These are phyloP conservation scores for Trebouxia sp. DNA, from an alignment of 139 green algal species.

Conservation along the genomic window DNA sequence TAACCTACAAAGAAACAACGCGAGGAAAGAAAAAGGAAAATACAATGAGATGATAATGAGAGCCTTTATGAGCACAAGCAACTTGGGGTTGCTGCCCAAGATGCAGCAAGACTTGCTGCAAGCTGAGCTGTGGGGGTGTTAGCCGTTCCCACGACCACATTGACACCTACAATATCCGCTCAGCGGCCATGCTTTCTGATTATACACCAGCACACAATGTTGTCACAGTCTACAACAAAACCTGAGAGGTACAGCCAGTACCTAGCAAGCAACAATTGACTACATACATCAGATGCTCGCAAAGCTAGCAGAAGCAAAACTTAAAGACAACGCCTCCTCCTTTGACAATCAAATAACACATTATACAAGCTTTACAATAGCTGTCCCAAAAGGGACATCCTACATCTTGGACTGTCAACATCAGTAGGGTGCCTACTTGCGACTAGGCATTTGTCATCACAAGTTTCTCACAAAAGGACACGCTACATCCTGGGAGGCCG, in stretches of 20 bases:
- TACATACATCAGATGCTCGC: background rate
- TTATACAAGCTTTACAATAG: conserved; percentile 8
- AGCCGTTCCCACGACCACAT: background rate
- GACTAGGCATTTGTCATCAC: conserved; percentile 7
- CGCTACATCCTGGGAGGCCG: conserved; percentile 1
- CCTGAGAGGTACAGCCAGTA: background rate
- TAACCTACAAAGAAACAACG: conserved; percentile 10
- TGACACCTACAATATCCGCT: conserved; percentile 7
- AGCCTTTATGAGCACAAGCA: conserved; percentile 15
- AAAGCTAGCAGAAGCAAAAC: background rate
- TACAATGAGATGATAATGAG: conserved; percentile 6
- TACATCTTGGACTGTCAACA: conserved; percentile 13
- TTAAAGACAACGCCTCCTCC: background rate
- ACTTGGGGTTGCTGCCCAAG: conserved; percentile 4
- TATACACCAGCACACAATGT: conserved; percentile 9
- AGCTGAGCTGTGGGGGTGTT: conserved; percentile 6
- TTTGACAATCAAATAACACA: conserved; percentile 15
- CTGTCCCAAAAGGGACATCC: background rate
- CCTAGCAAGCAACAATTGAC: conserved; percentile 8
- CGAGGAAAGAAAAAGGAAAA: conserved; percentile 17
- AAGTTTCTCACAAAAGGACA: conserved; percentile 4
- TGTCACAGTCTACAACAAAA: too few relatives aligned
- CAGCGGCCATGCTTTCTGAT: conserved; percentile 6
- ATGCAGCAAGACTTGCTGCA: conserved; percentile 10
- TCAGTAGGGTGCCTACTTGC: conserved; percentile 9